Evolutionary conservation across 2,329 filamentous ascomycete genomes (phyloP).

Genomic region (Decorospora gaudefroyi): DNA sequence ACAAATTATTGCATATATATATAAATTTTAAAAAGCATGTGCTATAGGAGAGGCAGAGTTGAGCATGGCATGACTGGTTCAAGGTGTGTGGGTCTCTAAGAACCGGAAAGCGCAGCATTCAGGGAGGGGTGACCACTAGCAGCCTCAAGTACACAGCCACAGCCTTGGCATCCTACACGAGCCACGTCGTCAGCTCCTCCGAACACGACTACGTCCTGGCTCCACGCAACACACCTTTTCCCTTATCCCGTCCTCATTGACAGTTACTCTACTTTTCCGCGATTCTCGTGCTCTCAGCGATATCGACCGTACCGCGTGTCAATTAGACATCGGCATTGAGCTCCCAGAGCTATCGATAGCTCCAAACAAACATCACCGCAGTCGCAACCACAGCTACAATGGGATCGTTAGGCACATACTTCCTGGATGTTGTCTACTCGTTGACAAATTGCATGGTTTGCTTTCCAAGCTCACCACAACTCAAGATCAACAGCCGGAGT

Average conservation of each 20-base stretch:
- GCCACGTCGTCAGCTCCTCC: constrained; percentile 31
- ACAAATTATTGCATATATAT: not conserved
- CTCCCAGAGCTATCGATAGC: constrained; percentile 25
- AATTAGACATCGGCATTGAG: constrained; percentile 13
- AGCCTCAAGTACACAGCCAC: constrained; percentile 25
- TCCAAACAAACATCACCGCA: constrained; percentile 16
- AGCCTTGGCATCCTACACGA: constrained; percentile 23
- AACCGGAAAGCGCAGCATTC: too few relatives aligned
- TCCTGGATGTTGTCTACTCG: constrained; percentile 87
- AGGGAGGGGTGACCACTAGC: too few relatives aligned
- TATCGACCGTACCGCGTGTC: constrained; percentile 9
- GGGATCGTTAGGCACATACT: constrained; percentile 58
- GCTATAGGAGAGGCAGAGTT: not conserved
- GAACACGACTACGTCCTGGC: constrained; percentile 21
- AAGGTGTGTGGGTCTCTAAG: not conserved
- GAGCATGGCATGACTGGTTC: not conserved
- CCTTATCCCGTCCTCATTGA: not conserved
- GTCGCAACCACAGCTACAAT: constrained; percentile 24
- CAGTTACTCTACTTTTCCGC: not conserved
- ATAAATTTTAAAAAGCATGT: too few relatives aligned
- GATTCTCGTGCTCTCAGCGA: not conserved
- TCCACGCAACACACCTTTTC: constrained; percentile 23
- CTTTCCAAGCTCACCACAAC: constrained; percentile 89
- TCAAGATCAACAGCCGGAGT: constrained; percentile 92
- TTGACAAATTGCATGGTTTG: constrained; percentile 95